Evolutionary conservation across 495 filamentous ascomycete genomes (phyloP), one percentile per base, ranked within the genome.

Genomic region (Penicillium bialowiezense): DNA sequence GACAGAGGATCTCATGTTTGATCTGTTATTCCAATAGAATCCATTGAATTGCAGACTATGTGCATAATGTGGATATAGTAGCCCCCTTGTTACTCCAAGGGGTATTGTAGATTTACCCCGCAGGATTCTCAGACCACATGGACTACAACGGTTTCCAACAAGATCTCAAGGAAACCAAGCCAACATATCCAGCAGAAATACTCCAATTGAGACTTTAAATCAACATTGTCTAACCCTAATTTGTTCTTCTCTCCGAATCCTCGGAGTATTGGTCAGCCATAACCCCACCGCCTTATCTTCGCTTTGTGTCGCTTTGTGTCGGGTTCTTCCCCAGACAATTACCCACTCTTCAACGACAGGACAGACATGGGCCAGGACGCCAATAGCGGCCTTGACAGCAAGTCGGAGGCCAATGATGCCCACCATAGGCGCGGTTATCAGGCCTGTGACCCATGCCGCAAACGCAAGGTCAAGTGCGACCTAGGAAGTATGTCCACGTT

Each of bases 381-480:
- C 51, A 61, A 60, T 55, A 58, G 58, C 37, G 44, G 29, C 29
- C 29, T 46, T 41, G 50, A 51, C 50, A 48, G 47, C 40, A 68
- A 66, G 42, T 68, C 71, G 20, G 54, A 62, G 17, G 68, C 70
- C 7, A 58, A 56, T 50, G 55, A 56, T 54, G 56, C 52, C 44
- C 81, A 83, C 58, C 85, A 89, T 68, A 84, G 86, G 55, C 82
- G 85, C 48, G 85, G 86, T 44, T 91, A 91, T 59, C 87, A 91
- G 70, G 87, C 87, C 33, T 96, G 91, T 70, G 93, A 95, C 60
- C 91, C 91, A 7, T 96, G 91, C 64, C 84, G 91, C 17, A 85
- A 86, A 41, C 82, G 91, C 58, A 97, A 96, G 69, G 91, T 96
- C 29, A 89, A 91, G 51, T 97, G 91, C 69, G 91, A 97, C 64